Base-by-base conservation (phyloP, 169 alveolate species). In the Cryptosporidium ubiquitum region DNA sequence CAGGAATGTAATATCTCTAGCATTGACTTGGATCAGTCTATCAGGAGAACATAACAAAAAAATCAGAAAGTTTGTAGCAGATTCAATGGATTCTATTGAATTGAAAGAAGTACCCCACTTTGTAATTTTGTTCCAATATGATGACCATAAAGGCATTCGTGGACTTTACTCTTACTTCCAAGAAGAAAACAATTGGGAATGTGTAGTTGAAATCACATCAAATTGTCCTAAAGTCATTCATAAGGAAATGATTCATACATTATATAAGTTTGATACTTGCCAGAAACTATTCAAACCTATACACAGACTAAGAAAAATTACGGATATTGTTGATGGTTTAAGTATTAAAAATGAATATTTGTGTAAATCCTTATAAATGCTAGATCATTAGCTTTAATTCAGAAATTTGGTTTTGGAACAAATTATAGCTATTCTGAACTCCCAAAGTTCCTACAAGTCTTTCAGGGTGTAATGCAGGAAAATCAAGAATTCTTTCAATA, bases 1-100 rank as follows among this genome's bases (percentile, higher is more conserved):
- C 51, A 26, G 89, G 26, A 79, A 64, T 26, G 69, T 79, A 18
- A 58, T 79, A 26, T 37, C 51, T 16, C 89, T 79, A 7, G 74
- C 89, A 37, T n/a, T 79, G 29, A 79, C 60, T 64, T 79, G 89
- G 89, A 64, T 79, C 49, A 79, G 89, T n/a, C 58, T 79, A 6
- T 79, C 89, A 5, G 89, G 89, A 61, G 89, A 79, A 16, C 89
- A 79, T 26, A 79, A 79, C 61, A 57, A 44, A 37, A 64, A 29
- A 39, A 49, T 79, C 23, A 20, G 89, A 61, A 79, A 64, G 33
- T 79, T 79, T 64, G 66, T 79, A 26, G n/a, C 29, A 18, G 89
- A 79, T 20, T 79, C 89, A 40, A 79, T 79, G 75, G 55, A 79
- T 18, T 79, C 89, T 23, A n/a, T 33, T 12, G 79, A 79, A 29